Evolutionary conservation across 2,329 filamentous ascomycete genomes (phyloP), one percentile per base, ranked within the genome.

Genomic region (Microsporum canis): DNA sequence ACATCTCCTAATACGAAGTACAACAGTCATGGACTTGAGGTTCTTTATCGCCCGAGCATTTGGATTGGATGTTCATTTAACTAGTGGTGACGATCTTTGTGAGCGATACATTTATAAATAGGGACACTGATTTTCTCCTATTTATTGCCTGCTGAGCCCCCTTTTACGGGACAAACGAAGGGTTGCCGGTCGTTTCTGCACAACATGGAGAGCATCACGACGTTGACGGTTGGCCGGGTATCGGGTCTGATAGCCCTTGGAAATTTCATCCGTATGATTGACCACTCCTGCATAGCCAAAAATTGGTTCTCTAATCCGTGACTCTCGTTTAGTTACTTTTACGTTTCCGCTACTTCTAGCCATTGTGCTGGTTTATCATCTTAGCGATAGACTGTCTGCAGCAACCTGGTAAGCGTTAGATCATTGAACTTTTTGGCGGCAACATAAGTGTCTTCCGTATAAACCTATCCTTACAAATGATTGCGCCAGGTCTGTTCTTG

Each of bases 271-370:
- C 38, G 57, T 58, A 58, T 41, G 57, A 43, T 39, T 31, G 6
- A 17, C 27, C 10, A 14, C n/a, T 23, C 31, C 53, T 17, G 5
- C 36, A 10, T 23, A 7, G 12, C 23, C 17, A 29, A n/a, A n/a
- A n/a, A n/a, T 1, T 5, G 10, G 31, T 56, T 36, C 53, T 56
- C 36, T 39, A 39, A 56, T 10, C 6, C 12, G 3, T 6, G 10
- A 5, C 12, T 8, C 36, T 23, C 10, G 2, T 7, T 12, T 60
- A 75, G 74, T 75, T 12, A 71, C 72, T 60, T 63, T 75, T 36
- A 68, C 72, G 43, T 66, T 71, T 29, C 72, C 75, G 1, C 70
- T 71, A 58, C 70, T 70, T 29, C 62, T 77, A 7, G 69, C 71
- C 0, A 65, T 73, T n/a, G 69, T 75, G 17, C 63, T 77, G 1